A percentile compares a stretch with the other conserved stretches of the same genome.
phyloP scores from a whole-genome alignment of 2,329 filamentous ascomycete genomes.

The Helminthosporium solani region DNA sequence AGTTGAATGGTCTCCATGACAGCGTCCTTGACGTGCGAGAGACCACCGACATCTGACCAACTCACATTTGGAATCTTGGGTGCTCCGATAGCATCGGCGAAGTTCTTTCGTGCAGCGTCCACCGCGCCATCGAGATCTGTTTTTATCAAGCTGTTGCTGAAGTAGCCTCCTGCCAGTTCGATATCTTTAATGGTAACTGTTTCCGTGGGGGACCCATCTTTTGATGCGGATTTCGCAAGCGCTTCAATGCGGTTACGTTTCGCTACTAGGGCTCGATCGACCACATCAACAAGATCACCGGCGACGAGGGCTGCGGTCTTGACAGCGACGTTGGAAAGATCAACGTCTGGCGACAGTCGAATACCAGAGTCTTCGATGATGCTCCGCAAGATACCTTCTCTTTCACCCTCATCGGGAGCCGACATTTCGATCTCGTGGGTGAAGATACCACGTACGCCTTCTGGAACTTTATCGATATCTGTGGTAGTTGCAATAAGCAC shows the following conservation, averaged over 20 bases:
- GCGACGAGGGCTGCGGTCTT: conserved; percentile 96
- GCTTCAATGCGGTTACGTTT: conserved; percentile 72
- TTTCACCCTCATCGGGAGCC: conserved; percentile 87
- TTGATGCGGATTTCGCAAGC: conserved; percentile 57
- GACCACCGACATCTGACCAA: conserved; percentile 93
- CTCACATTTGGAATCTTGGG: conserved; percentile 97
- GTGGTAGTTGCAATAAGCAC: conserved; percentile 93
- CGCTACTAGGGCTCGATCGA: conserved; percentile 82
- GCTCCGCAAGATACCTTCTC: conserved; percentile 80
- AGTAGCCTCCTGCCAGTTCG: conserved; percentile 80
- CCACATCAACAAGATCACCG: conserved; percentile 89
- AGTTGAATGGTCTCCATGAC: conserved; percentile 95
- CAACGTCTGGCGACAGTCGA: conserved; percentile 77
- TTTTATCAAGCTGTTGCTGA: conserved; percentile 75
- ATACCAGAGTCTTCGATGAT: conserved; percentile 76
- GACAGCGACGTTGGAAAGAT: conserved; percentile 79
- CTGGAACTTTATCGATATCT: conserved; percentile 90
- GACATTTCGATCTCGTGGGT: conserved; percentile 93
- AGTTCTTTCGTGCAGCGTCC: conserved; percentile 94
- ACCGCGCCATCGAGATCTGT: conserved; percentile 90
- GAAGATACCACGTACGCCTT: conserved; percentile 85
- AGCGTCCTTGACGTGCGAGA: conserved; percentile 94
- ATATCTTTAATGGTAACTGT: conserved; percentile 74
- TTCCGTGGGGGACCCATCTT: conserved; percentile 32
- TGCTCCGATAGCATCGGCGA: conserved; percentile 93